A percentile compares a stretch with the other conserved stretches of the same genome.
These are phyloP conservation scores for Suillus lakei DNA, from an alignment of 768 basidiomycete species.

Conservation along the genomic window DNA sequence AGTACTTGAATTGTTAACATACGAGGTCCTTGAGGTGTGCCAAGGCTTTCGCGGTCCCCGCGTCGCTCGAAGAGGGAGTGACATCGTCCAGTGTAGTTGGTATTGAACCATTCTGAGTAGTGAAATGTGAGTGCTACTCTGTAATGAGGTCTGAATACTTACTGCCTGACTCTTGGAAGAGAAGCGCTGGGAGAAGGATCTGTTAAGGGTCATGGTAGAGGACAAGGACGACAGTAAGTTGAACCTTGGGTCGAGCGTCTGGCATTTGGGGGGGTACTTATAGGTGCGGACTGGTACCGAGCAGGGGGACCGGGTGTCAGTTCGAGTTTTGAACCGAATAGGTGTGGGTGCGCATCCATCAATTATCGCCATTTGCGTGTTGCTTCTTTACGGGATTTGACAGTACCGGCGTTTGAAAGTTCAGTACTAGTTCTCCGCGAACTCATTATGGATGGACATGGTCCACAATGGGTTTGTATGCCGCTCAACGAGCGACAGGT, in stretches of 20 bases:
- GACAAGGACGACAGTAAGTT: no score
- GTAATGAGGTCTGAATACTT: constrained; percentile 5
- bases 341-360: background rate
- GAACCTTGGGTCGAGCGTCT: background rate
- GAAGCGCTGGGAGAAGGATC: constrained; percentile 35
- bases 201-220: constrained; percentile 31
- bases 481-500: background rate
- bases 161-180: constrained; percentile 32
- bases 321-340: constrained; percentile 2
- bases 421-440: background rate
- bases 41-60: constrained; percentile 28
- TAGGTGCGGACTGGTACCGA: constrained; percentile 23
- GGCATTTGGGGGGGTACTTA: constrained; percentile 26
- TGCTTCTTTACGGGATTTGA: background rate
- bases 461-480: no score
- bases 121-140: background rate
- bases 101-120: constrained; percentile 13
- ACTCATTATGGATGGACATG: background rate
- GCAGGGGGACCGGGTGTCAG: constrained; percentile 14
- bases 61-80: constrained; percentile 17
- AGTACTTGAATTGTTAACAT: background rate
- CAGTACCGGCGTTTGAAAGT: background rate
- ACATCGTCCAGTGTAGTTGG: constrained; percentile 20
- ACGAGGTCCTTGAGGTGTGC: constrained; percentile 35
- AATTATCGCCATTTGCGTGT: background rate